Evolutionary conservation across 148 eudicot species (phyloP), one percentile per base, ranked within the genome.

Genomic region (Cornus controversa): DNA sequence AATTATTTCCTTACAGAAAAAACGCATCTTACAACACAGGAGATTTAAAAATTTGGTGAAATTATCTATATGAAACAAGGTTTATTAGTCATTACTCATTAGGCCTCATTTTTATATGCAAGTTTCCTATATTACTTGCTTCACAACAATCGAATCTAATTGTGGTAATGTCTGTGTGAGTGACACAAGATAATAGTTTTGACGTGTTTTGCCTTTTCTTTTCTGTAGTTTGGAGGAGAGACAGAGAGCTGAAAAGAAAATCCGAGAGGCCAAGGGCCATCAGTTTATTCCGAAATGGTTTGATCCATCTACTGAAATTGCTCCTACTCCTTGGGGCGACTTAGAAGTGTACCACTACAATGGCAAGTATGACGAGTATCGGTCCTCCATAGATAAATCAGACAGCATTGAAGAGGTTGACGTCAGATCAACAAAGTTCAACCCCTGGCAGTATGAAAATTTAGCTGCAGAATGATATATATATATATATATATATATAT

Each of bases 291-390:
- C 96, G 16, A 88, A 78, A 82, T 92, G 96, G 96, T 92, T 92
- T 66, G 88, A 90, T 45, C 69, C 9, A 69, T 83, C 92, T 6
- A 81, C 78, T 57, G 93, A 92, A 77, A 71, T 85, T 80, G 70
- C 90, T 47, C 66, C 94, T 25, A 90, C 94, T 27, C 97, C 94
- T 20, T 93, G 97, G 97, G 97, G 97, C 34, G 97, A 93, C 9
- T 67, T 93, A 82, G 95, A 91, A 79, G 79, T 93, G 22, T 93
- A 91, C 70, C 80, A 81, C n/a, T 91, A 77, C 79, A 91, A 93
- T 74, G 95, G 95, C 22, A 93, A 88, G 71, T 91, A 93, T 67
- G 24, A 73, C 15, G 87, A 88, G 67, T 89, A 87, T 70, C 77
- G 91, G 53, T 83, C 82, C 75, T 77, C 86, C 57, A 29, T 86